A percentile compares a stretch with the other conserved stretches of the same genome.
phyloP scores from a whole-genome alignment of 305 asterid species.

The Solanum aculeatissimum region DNA sequence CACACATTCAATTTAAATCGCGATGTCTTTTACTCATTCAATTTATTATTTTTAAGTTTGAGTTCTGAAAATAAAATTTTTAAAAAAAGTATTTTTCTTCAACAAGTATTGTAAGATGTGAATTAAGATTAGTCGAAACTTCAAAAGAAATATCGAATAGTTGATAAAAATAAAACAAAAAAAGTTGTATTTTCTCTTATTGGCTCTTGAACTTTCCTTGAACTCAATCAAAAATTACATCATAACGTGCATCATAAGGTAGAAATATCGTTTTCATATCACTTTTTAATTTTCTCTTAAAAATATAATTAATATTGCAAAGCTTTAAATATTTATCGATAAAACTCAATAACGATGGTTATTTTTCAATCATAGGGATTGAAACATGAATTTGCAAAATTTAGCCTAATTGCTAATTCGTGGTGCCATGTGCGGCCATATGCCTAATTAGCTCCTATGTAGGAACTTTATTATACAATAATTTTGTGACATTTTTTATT shows the following conservation, averaged over 20 bases:
- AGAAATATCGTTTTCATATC: background rate
- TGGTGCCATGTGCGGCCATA: background rate
- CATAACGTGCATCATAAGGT: background rate
- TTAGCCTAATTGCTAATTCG: background rate
- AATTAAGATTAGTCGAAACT: background rate
- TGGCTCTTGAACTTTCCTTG: background rate
- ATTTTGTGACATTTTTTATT: background rate
- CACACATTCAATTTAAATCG: background rate
- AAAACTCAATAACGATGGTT: background rate
- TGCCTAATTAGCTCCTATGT: background rate
- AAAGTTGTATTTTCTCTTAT: background rate
- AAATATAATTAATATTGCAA: background rate
- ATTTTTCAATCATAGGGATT: background rate
- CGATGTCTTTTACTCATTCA: too few species aligned
- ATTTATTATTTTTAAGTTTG: too few species aligned
- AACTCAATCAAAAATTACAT: background rate
- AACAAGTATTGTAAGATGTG: accelerated
- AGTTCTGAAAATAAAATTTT: background rate
- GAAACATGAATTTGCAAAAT: background rate
- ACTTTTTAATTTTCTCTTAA: background rate
- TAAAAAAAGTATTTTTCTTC: background rate
- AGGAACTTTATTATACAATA: background rate
- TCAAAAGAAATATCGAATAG: background rate
- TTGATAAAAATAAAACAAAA: background rate
- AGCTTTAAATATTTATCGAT: background rate